These are phyloP conservation scores for Exophiala aquamarina DNA, from an alignment of 2,329 filamentous ascomycete genomes.

Conservation along the genomic window DNA sequence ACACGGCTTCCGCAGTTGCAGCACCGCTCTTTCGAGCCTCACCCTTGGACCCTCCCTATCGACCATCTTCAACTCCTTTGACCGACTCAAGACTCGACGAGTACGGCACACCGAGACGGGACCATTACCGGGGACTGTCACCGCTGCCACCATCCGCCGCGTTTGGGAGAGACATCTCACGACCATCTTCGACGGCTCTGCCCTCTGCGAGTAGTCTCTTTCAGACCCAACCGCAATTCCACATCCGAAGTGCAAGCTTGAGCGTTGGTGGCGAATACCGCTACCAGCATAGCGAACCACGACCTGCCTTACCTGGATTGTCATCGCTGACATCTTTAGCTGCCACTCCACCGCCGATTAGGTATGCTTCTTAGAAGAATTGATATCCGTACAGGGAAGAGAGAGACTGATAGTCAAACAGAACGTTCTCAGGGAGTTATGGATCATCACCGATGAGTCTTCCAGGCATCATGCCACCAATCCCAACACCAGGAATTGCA, in stretches of 20 bases:
- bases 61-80: constrained; percentile 45
- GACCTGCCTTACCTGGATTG: constrained; percentile 53
- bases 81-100: constrained; percentile 47
- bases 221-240: constrained; percentile 36
- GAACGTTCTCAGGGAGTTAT: constrained; percentile 61
- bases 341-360: constrained; percentile 51
- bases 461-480: constrained; percentile 20
- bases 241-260: constrained; percentile 41
- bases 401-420: constrained; percentile 3
- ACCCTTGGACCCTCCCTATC: constrained; percentile 50
- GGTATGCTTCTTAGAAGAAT: constrained; percentile 41
- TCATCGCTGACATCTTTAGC: constrained; percentile 61
- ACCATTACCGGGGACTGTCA: constrained; percentile 44
- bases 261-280: constrained; percentile 30
- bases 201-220: constrained; percentile 41
- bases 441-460: constrained; percentile 58
- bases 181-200: constrained; percentile 54
- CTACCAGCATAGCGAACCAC: constrained; percentile 24
- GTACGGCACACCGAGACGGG: constrained; percentile 39
- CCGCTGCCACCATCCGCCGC: constrained; percentile 44
- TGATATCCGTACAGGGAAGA: constrained; percentile 22
- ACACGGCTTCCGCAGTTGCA: constrained; percentile 61
- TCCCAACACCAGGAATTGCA: constrained; percentile 29
- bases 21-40: constrained; percentile 60
- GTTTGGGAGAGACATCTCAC: constrained; percentile 50